These are phyloP conservation scores for Litsea cubeba DNA, from an alignment of 164 flowering plant genomes.

Conservation along the genomic window DNA sequence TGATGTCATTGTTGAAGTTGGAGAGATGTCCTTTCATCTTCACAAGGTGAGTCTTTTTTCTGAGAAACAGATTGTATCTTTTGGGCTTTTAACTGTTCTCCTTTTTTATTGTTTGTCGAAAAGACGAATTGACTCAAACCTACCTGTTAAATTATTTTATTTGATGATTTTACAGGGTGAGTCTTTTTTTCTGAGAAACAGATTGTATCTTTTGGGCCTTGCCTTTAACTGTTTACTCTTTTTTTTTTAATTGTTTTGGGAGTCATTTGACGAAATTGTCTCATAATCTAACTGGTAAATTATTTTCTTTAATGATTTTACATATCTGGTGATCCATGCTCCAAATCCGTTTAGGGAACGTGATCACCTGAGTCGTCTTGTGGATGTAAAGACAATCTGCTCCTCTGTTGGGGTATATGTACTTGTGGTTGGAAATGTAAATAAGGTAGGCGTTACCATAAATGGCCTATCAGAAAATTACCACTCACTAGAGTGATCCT, in stretches of 20 bases:
- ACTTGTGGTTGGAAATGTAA: too few species aligned
- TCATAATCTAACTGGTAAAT: too few species aligned
- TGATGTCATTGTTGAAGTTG: conserved; percentile 84
- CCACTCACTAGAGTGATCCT: too few species aligned
- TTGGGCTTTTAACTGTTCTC: background rate
- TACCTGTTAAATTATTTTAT: too few species aligned
- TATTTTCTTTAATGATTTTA: conserved; percentile 29
- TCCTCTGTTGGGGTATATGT: too few species aligned
- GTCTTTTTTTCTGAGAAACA: background rate
- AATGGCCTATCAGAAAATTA: too few species aligned
- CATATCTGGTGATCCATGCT: conserved; percentile 18
- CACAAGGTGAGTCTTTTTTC: conserved; percentile 63
- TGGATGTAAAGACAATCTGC: too few species aligned
- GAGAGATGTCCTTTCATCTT: conserved; percentile 87
- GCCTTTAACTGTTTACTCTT: background rate
- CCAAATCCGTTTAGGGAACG: background rate
- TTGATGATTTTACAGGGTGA: conserved; percentile 62
- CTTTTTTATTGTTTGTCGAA: background rate
- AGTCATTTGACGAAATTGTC: background rate
- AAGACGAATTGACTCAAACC: background rate
- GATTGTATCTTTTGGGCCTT: background rate
- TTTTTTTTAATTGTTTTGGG: background rate
- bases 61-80: background rate
- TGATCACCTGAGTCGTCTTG: too few species aligned
- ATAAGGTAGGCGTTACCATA: too few species aligned